A percentile compares a stretch with the other conserved stretches of the same genome.
phyloP scores from a whole-genome alignment of 768 basidiomycete species.

The Paxillus rubicundulus region DNA sequence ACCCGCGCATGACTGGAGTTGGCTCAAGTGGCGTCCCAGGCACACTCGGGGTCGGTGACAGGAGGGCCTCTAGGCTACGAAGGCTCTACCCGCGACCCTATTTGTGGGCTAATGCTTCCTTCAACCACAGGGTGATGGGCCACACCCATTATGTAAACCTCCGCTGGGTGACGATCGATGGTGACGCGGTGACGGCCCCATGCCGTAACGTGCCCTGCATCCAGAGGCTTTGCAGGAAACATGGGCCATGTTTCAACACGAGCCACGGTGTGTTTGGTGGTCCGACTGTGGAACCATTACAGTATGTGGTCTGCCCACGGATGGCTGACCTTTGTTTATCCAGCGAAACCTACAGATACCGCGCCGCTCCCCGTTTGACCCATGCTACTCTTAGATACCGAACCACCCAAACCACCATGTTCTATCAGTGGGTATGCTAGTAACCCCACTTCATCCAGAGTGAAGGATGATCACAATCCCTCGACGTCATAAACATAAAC shows the following conservation, averaged over 20 bases:
- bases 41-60: too few species aligned
- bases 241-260: constrained; percentile 12
- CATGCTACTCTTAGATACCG: neutral
- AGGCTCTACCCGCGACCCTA: too few species aligned
- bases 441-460: too few species aligned
- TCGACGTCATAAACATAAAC: neutral
- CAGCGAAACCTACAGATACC: too few species aligned
- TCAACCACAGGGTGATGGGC: neutral
- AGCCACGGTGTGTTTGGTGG: too few species aligned
- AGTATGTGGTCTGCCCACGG: constrained; percentile 25
- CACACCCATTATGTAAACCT: neutral
- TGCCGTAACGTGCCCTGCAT: too few species aligned
- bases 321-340: constrained; percentile 8
- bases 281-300: too few species aligned
- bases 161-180: neutral
- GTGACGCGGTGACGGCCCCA: too few species aligned
- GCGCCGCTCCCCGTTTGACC: too few species aligned
- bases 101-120: neutral
- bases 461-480: neutral
- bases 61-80: too few species aligned
- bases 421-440: neutral
- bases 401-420: neutral
- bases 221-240: neutral
- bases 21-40: too few species aligned
- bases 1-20: too few species aligned